Evolutionary conservation across 179 eudicot genomes (phyloP).

Genomic region (Patellifolia procumbens): DNA sequence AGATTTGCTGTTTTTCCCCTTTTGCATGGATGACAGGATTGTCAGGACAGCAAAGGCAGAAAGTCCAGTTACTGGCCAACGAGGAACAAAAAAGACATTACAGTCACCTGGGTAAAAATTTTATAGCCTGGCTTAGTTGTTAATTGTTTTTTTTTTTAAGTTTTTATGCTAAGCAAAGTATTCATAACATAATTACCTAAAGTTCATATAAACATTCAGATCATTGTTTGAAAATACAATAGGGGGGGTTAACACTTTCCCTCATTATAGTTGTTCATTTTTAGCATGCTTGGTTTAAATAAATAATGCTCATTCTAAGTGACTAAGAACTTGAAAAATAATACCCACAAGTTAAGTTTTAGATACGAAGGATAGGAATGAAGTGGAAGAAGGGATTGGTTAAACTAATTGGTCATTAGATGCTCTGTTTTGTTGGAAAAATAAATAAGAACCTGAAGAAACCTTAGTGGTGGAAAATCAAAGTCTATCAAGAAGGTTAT

Average conservation of each 20-base stretch:
- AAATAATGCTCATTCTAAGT: neutral
- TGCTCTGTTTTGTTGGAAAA: constrained; percentile 4
- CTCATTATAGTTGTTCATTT: neutral
- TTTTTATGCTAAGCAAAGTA: too few species aligned
- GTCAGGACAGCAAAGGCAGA: constrained; percentile 24
- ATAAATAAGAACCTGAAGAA: neutral
- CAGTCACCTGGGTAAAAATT: constrained; percentile 32
- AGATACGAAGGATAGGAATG: neutral
- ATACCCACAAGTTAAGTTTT: neutral
- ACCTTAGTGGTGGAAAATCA: neutral
- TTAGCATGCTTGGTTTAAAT: neutral
- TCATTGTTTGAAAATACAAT: too few species aligned
- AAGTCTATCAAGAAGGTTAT: neutral
- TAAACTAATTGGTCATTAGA: neutral
- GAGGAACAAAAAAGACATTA: constrained; percentile 25
- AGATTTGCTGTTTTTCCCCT: neutral
- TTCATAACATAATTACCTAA: too few species aligned
- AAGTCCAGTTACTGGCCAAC: constrained; percentile 16
- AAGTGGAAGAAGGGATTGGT: neutral
- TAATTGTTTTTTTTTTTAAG: too few species aligned
- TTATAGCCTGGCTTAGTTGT: neutral
- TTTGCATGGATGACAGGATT: constrained; percentile 19
- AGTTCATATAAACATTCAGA: too few species aligned
- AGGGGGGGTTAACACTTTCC: too few species aligned
- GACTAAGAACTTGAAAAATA: neutral